Evolutionary conservation across 73 alveolate genomes (phyloP).

Genomic region (Tetrahymena thermophila): DNA sequence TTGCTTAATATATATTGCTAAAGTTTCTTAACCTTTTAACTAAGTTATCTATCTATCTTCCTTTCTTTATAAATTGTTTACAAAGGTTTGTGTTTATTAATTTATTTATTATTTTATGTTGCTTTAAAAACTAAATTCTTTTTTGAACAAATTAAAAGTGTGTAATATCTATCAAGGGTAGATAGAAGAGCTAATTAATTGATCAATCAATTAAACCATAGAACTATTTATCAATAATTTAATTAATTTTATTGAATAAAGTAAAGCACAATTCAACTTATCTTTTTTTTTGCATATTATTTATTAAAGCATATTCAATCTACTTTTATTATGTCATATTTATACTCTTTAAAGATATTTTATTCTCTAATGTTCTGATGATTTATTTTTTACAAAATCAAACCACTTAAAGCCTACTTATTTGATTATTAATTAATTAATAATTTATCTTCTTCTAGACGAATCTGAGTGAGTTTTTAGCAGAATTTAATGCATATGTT

Average conservation of each 20-base stretch:
- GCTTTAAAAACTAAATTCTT: background rate
- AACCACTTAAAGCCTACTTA: background rate
- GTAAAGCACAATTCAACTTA: background rate
- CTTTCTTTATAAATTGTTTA: too few relatives aligned
- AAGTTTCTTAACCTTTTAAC: too few relatives aligned
- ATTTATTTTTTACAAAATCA: background rate
- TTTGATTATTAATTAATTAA: background rate
- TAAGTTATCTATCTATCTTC: too few relatives aligned
- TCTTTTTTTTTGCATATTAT: background rate
- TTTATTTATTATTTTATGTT: too few relatives aligned
- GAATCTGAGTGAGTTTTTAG: background rate
- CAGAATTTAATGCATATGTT: too few relatives aligned
- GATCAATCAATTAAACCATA: too few relatives aligned
- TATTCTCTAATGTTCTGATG: background rate
- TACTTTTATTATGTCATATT: background rate
- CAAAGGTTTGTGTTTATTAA: background rate
- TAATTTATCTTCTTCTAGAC: background rate
- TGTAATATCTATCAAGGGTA: background rate
- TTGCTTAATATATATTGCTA: background rate
- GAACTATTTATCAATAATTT: background rate
- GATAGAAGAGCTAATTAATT: background rate
- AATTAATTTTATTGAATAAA: background rate
- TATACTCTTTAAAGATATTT: background rate
- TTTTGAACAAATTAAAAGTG: background rate
- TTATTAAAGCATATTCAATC: background rate